These are phyloP conservation scores for Castanea mollissima DNA, from an alignment of 306 rosid species.

Conservation along the genomic window DNA sequence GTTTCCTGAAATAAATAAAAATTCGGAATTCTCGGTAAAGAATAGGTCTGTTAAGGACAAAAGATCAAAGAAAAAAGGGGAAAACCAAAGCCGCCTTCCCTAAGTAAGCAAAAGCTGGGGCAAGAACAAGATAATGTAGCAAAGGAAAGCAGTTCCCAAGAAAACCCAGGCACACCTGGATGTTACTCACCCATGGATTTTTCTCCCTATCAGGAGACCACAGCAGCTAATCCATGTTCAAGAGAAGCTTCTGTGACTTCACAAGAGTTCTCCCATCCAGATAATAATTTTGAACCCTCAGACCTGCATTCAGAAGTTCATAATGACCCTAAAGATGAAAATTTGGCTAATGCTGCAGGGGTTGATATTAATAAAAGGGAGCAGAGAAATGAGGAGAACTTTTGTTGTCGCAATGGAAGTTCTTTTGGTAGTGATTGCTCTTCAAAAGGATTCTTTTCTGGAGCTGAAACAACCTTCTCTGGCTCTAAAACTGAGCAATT, in stretches of 20 bases:
- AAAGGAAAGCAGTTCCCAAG: slow-evolving; percentile 39
- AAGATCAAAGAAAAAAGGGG: slow-evolving; percentile 51
- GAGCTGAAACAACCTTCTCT: slow-evolving; percentile 36
- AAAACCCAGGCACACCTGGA: slow-evolving; percentile 56
- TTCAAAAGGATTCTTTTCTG: slow-evolving; percentile 32
- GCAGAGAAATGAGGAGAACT: slow-evolving; percentile 18
- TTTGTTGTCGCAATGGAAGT: slow-evolving; percentile 15
- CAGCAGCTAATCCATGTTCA: slow-evolving; percentile 36
- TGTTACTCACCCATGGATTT: slow-evolving; percentile 82
- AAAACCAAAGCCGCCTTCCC: slow-evolving; percentile 42
- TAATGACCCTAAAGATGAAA: slow-evolving; percentile 32
- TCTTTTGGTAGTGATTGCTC: slow-evolving; percentile 15
- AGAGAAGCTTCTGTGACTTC: slow-evolving; percentile 33
- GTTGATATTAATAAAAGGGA: slow-evolving; percentile 16
- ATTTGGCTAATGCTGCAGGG: slow-evolving; percentile 30
- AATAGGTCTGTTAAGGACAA: slow-evolving; percentile 49
- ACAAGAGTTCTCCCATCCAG: slow-evolving; percentile 24
- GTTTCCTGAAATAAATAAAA: slow-evolving; percentile 45
- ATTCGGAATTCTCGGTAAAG: slow-evolving; percentile 33
- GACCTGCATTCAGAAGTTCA: slow-evolving; percentile 32
- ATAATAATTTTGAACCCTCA: slow-evolving; percentile 11
- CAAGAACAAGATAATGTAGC: slow-evolving; percentile 40
- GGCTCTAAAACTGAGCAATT: slow-evolving; percentile 35
- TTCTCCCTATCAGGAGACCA: slow-evolving; percentile 73
- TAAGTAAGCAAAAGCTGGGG: slow-evolving; percentile 40